Conservation (phyloP, 1,139 yeast species). For the Groenewaldozyma auringiensis region DNA sequence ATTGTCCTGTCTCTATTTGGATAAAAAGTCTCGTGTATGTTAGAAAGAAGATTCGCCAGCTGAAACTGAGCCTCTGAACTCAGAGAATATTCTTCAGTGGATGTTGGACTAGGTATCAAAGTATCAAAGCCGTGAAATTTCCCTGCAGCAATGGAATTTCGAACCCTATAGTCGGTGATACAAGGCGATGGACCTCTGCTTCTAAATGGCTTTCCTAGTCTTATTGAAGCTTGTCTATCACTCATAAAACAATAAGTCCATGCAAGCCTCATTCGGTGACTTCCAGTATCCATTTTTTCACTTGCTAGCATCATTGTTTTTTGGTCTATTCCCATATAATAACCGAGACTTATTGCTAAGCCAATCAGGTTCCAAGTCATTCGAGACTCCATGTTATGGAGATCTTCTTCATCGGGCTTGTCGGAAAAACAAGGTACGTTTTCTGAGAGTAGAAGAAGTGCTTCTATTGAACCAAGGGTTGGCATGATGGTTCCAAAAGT, state of each 20-base stretch:
- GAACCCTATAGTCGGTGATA: neutral
- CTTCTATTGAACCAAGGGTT: conserved; percentile 15
- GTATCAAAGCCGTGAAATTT: neutral
- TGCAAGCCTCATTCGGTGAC: conserved; percentile 11
- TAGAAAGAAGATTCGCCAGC: neutral
- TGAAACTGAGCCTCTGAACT: neutral
- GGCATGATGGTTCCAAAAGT: conserved; percentile 12
- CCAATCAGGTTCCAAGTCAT: neutral
- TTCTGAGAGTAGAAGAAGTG: conserved; percentile 18
- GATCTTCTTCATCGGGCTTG: neutral
- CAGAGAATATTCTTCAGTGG: neutral
- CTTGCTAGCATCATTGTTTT: conserved; percentile 17
- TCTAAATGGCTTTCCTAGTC: neutral
- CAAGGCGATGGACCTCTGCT: neutral
- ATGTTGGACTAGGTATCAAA: neutral
- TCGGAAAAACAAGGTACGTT: conserved; percentile 15
- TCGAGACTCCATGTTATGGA: neutral
- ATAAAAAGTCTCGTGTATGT: neutral
- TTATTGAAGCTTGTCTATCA: neutral
- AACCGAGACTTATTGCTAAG: conserved; percentile 10
- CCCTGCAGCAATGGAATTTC: neutral
- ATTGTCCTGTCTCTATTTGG: neutral
- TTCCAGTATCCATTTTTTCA: conserved; percentile 15
- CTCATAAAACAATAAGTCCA: neutral
- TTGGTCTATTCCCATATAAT: conserved; percentile 20